Conservation (phyloP, 2,329 filamentous ascomycete genomes). For the Orbilia blumenaviensis region DNA sequence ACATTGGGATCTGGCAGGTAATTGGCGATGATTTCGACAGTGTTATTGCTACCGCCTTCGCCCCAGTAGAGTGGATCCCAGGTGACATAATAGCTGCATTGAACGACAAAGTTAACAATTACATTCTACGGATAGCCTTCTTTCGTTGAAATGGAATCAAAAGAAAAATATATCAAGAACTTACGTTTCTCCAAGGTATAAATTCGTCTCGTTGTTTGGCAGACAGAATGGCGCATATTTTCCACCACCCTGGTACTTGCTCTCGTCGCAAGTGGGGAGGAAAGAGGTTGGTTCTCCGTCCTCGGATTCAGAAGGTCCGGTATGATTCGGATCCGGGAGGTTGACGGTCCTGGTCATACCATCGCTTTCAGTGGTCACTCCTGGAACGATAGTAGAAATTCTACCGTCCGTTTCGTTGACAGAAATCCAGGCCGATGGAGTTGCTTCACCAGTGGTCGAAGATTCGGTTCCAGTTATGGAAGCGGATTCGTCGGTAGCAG, state of each 20-base stretch:
- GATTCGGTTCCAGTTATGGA: slow-evolving; percentile 29
- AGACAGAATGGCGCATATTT: slow-evolving; percentile 51
- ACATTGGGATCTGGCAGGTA: slow-evolving; percentile 13
- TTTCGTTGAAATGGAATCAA: neutral
- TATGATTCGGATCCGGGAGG: slow-evolving; percentile 25
- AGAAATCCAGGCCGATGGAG: slow-evolving; percentile 42
- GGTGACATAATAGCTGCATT: slow-evolving; percentile 45
- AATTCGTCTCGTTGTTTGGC: slow-evolving; percentile 26
- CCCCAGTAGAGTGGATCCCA: slow-evolving; percentile 51
- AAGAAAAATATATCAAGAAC: neutral
- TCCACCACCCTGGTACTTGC: slow-evolving; percentile 41
- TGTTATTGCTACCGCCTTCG: slow-evolving; percentile 37
- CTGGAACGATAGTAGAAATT: slow-evolving; percentile 37
- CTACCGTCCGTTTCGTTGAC: slow-evolving; percentile 49
- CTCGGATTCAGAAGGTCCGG: slow-evolving; percentile 6
- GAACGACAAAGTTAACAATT: neutral
- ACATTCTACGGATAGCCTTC: neutral
- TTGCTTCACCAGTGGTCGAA: slow-evolving; percentile 7
- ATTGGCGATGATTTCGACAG: slow-evolving; percentile 38
- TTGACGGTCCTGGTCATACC: slow-evolving; percentile 44
- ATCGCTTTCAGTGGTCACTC: slow-evolving; percentile 37
- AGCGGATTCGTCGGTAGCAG: neutral
- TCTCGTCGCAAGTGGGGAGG: slow-evolving; percentile 43
- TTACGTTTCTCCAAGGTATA: slow-evolving; percentile 43
- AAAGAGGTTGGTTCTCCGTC: slow-evolving; percentile 40